phyloP scores from a whole-genome alignment of 2,329 filamentous ascomycete genomes.

The Clonostachys rhizophaga region DNA sequence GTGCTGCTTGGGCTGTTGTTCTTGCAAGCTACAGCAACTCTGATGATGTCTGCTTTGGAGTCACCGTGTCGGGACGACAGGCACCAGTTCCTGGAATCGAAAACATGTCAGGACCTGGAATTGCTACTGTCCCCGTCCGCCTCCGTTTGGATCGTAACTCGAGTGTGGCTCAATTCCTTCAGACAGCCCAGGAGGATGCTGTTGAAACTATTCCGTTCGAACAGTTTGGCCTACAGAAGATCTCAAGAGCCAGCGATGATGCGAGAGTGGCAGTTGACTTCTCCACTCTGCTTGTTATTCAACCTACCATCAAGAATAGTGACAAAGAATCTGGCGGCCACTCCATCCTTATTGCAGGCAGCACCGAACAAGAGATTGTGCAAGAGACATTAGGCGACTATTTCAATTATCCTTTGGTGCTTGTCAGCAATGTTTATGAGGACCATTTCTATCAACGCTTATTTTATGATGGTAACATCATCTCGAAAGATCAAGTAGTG shows the following conservation, averaged over 20 bases:
- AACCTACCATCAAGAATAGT: slow-evolving; percentile 1
- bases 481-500: neutral
- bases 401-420: neutral
- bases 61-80: neutral
- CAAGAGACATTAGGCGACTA: neutral
- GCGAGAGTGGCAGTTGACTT: slow-evolving; percentile 8
- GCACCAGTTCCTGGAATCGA: neutral
- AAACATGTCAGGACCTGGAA: neutral
- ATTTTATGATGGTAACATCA: neutral
- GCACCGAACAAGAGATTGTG: neutral
- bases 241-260: slow-evolving; percentile 3
- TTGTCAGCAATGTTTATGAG: neutral
- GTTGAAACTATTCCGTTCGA: slow-evolving; percentile 1
- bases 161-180: neutral
- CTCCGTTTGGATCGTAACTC: neutral
- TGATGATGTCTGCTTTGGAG: neutral
- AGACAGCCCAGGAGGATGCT: slow-evolving; percentile 15
- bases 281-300: slow-evolving; percentile 12
- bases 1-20: neutral
- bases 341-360: neutral
- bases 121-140: neutral
- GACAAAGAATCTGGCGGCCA: too few relatives aligned
- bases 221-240: slow-evolving; percentile 5
- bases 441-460: neutral
- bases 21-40: neutral